Conservation (phyloP, 2,329 filamentous ascomycete species). For the Orbilia oligospora region DNA sequence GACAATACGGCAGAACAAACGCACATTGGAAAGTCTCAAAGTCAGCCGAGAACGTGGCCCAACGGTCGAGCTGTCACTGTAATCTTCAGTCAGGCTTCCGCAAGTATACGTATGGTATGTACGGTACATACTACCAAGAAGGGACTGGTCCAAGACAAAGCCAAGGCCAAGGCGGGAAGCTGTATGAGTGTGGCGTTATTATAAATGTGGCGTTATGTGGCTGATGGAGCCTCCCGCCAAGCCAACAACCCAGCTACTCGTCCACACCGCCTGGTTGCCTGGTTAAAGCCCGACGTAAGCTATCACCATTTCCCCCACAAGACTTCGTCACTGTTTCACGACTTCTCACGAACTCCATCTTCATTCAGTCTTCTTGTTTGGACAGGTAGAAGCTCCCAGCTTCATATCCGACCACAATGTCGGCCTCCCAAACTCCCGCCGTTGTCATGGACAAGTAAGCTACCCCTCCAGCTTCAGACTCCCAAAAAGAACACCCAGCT, state of each 20-base stretch:
- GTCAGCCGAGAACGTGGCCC: too few relatives aligned
- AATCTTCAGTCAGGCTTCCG: too few relatives aligned
- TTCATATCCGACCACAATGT: slow-evolving; percentile 74
- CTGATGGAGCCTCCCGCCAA: not conserved
- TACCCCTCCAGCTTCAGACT: slow-evolving; percentile 65
- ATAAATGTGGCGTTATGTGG: not conserved
- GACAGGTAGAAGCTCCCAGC: slow-evolving; percentile 39
- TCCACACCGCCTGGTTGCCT: not conserved
- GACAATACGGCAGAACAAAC: too few relatives aligned
- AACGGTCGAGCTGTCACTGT: too few relatives aligned
- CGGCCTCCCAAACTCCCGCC: slow-evolving; percentile 92
- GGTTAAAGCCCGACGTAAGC: slow-evolving; percentile 27
- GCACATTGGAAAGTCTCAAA: too few relatives aligned
- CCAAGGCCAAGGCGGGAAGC: not conserved
- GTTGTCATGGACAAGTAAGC: slow-evolving; percentile 99
- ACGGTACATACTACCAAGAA: not conserved
- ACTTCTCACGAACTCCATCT: slow-evolving; percentile 3
- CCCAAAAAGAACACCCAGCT: slow-evolving; percentile 46
- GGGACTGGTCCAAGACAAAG: not conserved
- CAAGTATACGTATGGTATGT: too few relatives aligned
- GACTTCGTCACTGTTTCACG: slow-evolving; percentile 32
- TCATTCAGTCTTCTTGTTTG: not conserved
- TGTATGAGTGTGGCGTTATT: too few relatives aligned
- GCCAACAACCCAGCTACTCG: slow-evolving; percentile 2
- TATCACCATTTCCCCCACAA: slow-evolving; percentile 38